Base-by-base conservation (phyloP, 2,329 filamentous ascomycete genomes). In the Pseudogymnoascus sp. region DNA sequence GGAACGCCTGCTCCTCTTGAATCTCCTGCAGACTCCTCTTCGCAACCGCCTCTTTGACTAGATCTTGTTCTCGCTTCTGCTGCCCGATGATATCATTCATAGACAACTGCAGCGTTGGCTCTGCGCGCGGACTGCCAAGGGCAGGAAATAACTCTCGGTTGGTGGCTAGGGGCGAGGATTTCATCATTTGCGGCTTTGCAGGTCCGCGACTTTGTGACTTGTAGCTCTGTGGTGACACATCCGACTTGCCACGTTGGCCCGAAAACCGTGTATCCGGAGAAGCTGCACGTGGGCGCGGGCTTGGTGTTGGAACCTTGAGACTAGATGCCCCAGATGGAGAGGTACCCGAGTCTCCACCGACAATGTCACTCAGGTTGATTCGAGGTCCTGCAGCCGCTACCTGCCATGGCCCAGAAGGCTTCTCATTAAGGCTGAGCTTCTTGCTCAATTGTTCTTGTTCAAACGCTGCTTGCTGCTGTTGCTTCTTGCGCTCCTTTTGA, bases 1-100 rank as follows among this genome's bases (percentile, higher is more conserved):
- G 91, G 73, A 99, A 99, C 60, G 91, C 91, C 72, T 99, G 95
- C 75, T 99, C 95, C 67, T 95, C 87, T 73, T 99, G 95, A 64
- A 99, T 99, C 66, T 97, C 95, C 71, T 96, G 88, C 31, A 99
- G 78, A 66, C 90, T 95, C 62, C 93, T 84, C 76, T 96, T 97
- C 1, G 92, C 90, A 9, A 87, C 87, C 0, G 92, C 91, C 72
- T 96, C 93, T 61, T 86, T 88, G 65, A 96, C 87, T 16, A 85
- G 83, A 63, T 91, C 86, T 71, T 96, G 95, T 72, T 97, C 93
- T 7, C 85, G 85, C 73, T 88, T 86, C 75, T 99, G 92, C 71
- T 96, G 87, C 6, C 87, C 87, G 12, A 97, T 88, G 63, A 99
- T 99, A 67, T 96, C 91, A 14, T 87, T 85, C 77, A 99, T 88